These are phyloP conservation scores for Tolypocladium guangdongense DNA, from an alignment of 2,329 filamentous ascomycete genomes.

Conservation along the genomic window DNA sequence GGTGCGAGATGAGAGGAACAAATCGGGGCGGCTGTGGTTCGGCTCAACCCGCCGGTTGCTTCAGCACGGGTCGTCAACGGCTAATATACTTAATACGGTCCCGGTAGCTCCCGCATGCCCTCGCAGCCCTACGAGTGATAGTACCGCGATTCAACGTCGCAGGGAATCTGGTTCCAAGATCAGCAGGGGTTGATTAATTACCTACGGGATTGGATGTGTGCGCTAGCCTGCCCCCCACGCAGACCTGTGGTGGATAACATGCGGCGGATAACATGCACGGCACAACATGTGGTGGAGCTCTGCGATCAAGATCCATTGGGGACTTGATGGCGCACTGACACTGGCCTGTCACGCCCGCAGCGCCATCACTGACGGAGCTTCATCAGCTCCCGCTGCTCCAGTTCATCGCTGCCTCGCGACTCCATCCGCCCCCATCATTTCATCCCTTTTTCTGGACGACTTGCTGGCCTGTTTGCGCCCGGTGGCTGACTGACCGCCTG, in stretches of 20 bases:
- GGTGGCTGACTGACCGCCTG: not conserved
- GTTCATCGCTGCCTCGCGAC: not conserved
- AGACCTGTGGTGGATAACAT: no score
- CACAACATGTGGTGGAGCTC: not conserved
- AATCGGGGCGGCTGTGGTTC: not conserved
- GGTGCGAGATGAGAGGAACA: not conserved
- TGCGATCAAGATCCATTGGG: not conserved
- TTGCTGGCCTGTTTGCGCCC: not conserved
- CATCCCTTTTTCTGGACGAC: not conserved
- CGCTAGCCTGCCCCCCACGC: no score
- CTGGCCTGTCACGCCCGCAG: no score
- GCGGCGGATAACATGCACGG: no score
- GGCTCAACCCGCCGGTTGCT: not conserved
- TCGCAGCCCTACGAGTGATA: no score
- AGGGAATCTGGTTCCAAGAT: no score
- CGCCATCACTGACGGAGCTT: not conserved
- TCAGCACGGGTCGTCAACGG: no score
- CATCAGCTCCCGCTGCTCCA: not conserved
- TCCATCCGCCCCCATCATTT: not conserved
- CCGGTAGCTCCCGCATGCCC: no score
- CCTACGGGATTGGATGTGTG: not conserved
- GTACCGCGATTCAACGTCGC: not conserved
- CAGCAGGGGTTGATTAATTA: no score
- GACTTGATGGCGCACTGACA: no score
- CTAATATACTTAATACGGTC: no score